Evolutionary conservation across 345 rosid species (phyloP).

Genomic region (Viola odorata): DNA sequence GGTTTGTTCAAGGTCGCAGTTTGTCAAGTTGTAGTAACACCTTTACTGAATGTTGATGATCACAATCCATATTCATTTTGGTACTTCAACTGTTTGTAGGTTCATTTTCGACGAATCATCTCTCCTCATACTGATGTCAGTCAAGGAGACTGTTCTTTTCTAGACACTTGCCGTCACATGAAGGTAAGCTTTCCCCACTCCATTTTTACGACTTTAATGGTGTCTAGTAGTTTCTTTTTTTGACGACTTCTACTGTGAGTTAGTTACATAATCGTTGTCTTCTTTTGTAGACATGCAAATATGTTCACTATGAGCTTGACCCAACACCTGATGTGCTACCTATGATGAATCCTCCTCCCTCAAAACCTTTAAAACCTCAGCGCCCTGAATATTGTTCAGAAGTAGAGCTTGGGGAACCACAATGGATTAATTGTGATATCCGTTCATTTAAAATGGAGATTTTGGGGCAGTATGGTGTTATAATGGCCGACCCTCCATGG

Average conservation of each 20-base stretch:
- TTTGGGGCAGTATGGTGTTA: slow-evolving; percentile 92
- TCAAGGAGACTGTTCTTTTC: slow-evolving; percentile 98
- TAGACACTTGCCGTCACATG: slow-evolving; percentile 99
- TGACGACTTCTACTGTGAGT: background rate
- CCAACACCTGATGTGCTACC: slow-evolving; percentile 68
- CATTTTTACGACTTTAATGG: background rate
- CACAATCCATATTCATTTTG: background rate
- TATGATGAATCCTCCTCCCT: slow-evolving; percentile 46
- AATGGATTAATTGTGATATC: slow-evolving; percentile 95
- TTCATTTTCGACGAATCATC: slow-evolving; percentile 87
- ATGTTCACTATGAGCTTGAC: slow-evolving; percentile 96
- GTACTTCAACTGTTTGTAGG: slow-evolving; percentile 39
- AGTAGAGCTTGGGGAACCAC: slow-evolving; percentile 96
- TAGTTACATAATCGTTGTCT: slow-evolving; percentile 7
- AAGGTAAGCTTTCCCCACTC: slow-evolving; percentile 45
- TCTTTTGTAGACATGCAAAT: slow-evolving; percentile 78
- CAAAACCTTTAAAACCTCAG: slow-evolving; percentile 68
- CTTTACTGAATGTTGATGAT: background rate
- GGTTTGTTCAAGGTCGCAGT: too few species aligned
- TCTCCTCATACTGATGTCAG: slow-evolving; percentile 92
- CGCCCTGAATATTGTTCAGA: slow-evolving; percentile 97
- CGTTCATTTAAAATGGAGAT: slow-evolving; percentile 91
- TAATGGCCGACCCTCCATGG: slow-evolving; percentile 99
- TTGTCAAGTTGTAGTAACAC: too few species aligned
- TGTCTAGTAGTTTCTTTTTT: slow-evolving; percentile 6